Evolutionary conservation across 176 grass and related monocot genomes (phyloP), one percentile per base, ranked within the genome.

Genomic region (Juncus inflexus): DNA sequence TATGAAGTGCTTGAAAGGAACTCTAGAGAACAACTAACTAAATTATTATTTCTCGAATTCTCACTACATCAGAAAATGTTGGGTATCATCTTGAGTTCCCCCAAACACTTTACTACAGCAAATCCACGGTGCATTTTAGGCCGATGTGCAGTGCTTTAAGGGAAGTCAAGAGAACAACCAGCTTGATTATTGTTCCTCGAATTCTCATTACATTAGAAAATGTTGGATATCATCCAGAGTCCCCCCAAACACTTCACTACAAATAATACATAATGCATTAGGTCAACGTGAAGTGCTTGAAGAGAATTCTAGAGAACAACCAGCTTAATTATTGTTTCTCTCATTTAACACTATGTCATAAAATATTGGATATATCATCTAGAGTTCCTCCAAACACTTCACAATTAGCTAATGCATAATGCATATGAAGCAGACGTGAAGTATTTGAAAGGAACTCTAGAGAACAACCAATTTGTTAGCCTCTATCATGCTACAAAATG

Each of bases 31-130:
- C 19, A 28, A 28, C 1, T 28, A 28, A 28, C 19, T 28, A 1
- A 28, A 28, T 28, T 28, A 28, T 28, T 28, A 28, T 28, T 28
- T 28, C 19, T 28, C 19, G 19, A 28, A 28, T 28, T 28, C 19
- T 28, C 19, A 28, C 19, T 28, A 28, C 19, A 28, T 28, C 19
- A 28, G 19, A 28, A 28, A 28, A 28, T 28, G 2, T 47, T 5
- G 43, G 4, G 2, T 5, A 47, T 47, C 52, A 55, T 36, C 35
- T 12, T 81, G 66, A 84, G 78, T 79, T 79, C 72, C 65, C 74
- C 84, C 66, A 87, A 82, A 84, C 75, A 82, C 81, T 82, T 87
- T 80, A 91, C 52, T 36, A 39, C 5, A 35, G 38, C 52, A 28
- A 28, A 28, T 28, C 19, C 19, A 28, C 37, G 11, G 41, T 40